Base-by-base conservation (phyloP, 352 stramenopile species). In the Phytopythium delawarense region DNA sequence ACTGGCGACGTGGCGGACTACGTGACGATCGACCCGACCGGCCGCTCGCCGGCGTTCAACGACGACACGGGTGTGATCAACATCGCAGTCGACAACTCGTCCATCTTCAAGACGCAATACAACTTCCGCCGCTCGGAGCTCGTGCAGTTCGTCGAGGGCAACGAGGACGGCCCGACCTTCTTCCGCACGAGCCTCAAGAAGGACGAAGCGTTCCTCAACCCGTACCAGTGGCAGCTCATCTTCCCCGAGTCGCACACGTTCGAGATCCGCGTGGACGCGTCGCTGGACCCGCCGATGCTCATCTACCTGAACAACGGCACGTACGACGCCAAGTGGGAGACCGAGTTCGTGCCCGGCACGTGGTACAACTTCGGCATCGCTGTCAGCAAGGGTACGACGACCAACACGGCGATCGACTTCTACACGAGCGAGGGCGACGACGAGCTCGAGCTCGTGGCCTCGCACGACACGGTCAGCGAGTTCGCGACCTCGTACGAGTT, bases 281-380 rank as follows among this genome's bases (percentile, higher is more conserved):
- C 66, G 21, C 46, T 48, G 39, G 66, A 63, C 52, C 70, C 76
- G 3, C 61, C 70, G 21, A 81, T 74, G 75, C 76, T 88, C 58
- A 78, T 80, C 57, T 86, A 80, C 65, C 57, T 70, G 28, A 84
- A 68, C 59, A 74, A 72, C 58, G 74, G 74, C 16, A 75, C 74
- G 13, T 69, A 30, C 2, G 74, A 84, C n/a, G 44, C 67, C 61
- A 78, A 79, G 75, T 88, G 76, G 72, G 54, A 76, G 50, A 74
- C 70, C 20, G 65, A 76, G 52, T 86, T 85, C 49, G 60, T 71
- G 61, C 57, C 61, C 11, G 70, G 67, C 42, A 86, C 75, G 39
- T 88, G 76, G 79, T 86, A 83, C 76, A 88, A 88, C 70, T 85
- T 88, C 50, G 79, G 79, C 21, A 77, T 88, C 48, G 75, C 66